These are phyloP conservation scores for Talaromyces ruber DNA, from an alignment of 495 filamentous ascomycete species.

Conservation along the genomic window DNA sequence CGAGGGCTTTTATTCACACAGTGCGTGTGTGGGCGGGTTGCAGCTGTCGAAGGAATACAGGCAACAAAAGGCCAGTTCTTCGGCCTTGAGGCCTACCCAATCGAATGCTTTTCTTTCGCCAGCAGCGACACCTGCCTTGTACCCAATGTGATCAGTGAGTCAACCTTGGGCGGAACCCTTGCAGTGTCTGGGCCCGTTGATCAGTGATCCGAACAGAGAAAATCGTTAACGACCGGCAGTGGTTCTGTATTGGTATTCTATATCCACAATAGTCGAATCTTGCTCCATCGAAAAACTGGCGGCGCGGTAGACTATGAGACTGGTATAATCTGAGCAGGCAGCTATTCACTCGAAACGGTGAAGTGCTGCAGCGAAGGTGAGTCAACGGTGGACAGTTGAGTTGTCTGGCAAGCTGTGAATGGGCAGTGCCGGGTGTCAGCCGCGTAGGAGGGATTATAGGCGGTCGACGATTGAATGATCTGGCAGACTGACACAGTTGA, in stretches of 20 bases:
- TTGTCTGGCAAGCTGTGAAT: constrained; percentile 8
- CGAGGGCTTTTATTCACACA: constrained; percentile 4
- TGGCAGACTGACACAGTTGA: constrained; percentile 3
- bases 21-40: not conserved
- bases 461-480: constrained; percentile 3
- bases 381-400: not conserved
- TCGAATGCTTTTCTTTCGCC: not conserved
- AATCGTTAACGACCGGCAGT: constrained; percentile 7
- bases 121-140: constrained; percentile 1
- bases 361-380: constrained; percentile 2
- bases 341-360: not conserved
- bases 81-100: not conserved
- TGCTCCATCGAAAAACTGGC: constrained; percentile 9
- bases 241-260: constrained; percentile 1
- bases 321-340: not conserved
- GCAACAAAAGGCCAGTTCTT: not conserved
- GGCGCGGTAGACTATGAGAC: not conserved
- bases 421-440: not conserved
- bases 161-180: constrained; percentile 1
- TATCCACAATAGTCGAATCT: constrained; percentile 5
- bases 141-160: constrained; percentile 5
- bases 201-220: not conserved
- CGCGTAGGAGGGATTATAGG: not conserved
- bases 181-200: constrained; percentile 4
- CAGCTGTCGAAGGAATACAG: not conserved